Base-by-base conservation (phyloP, 2,329 filamentous ascomycete genomes). In the Colletotrichum godetiae region DNA sequence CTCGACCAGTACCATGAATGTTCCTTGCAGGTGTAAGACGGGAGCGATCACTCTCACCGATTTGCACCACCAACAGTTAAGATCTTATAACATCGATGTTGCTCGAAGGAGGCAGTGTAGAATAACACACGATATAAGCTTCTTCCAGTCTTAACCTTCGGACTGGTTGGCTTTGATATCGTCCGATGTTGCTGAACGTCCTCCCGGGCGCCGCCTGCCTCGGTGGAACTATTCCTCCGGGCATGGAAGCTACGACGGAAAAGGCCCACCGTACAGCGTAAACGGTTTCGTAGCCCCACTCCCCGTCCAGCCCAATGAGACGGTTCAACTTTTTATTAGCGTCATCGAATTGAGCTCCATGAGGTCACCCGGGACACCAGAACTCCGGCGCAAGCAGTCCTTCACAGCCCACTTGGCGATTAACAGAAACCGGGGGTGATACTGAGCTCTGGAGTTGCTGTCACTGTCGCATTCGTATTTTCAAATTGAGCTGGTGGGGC, bases 301-400 rank as follows among this genome's bases (percentile, higher is more conserved):
- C 52, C 22, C 11, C 19, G 68, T 4, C 29, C n/a, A 27, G 31
- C 29, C 68, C 72, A 72, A 67, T 74, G 46, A 67, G 24, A 24
- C 46, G 24, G 29, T 31, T 24, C 4, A 5, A 5, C 22, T 11
- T 31, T 55, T 46, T 65, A 8, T 46, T 55, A 74, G 72, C 68
- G 72, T 74, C 72, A 74, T 74, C 33, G 71, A 74, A 49, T 29
- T 57, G 55, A 52, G 66, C 33, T 49, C n/a, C 76, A 77, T 80
- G 78, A 76, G 76, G 76, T 74, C 76, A 79, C 74, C 68, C 79
- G 77, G 78, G 77, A 78, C 58, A 42, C 57, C 52, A 64, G 52
- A 67, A 74, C 76, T 74, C 78, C 77, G 80, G 69, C 58, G 64
- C 66, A 35, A 49, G 49, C 13, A 53, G 15, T 22, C 37, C 56